phyloP scores from a whole-genome alignment of 768 basidiomycete genomes.

The Pilatotrama ljubarskyi region DNA sequence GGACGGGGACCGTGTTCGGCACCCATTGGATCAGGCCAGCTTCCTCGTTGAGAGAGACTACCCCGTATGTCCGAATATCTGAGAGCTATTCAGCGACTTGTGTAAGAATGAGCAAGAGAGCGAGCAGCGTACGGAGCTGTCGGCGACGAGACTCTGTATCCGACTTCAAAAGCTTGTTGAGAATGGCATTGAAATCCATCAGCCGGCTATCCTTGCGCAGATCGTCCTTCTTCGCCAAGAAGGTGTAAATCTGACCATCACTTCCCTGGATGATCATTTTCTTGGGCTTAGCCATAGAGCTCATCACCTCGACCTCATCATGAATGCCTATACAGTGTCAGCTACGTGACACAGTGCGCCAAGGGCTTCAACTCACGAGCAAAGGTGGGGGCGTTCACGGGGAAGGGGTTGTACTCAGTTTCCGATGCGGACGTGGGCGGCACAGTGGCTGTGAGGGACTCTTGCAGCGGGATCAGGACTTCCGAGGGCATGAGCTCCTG shows the following conservation, averaged over 20 bases:
- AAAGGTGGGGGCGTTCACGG: slow-evolving; percentile 73
- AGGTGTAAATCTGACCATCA: slow-evolving; percentile 83
- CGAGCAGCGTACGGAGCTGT: slow-evolving; percentile 70
- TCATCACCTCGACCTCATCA: slow-evolving; percentile 90
- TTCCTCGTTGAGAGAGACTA: slow-evolving; percentile 96
- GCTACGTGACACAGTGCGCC: neutral
- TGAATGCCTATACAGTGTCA: slow-evolving; percentile 53
- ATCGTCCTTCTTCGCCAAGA: slow-evolving; percentile 97
- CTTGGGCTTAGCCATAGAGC: slow-evolving; percentile 85
- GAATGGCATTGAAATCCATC: slow-evolving; percentile 98
- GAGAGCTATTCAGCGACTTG: neutral
- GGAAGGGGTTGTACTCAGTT: slow-evolving; percentile 79
- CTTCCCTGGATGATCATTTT: slow-evolving; percentile 85
- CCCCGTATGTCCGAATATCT: slow-evolving; percentile 98
- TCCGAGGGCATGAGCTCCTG: slow-evolving; percentile 56
- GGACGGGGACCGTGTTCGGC: slow-evolving; percentile 83
- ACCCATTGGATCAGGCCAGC: slow-evolving; percentile 99
- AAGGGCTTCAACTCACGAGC: slow-evolving; percentile 47
- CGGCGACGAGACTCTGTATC: slow-evolving; percentile 91
- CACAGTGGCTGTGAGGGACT: slow-evolving; percentile 86
- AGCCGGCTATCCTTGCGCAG: slow-evolving; percentile 94
- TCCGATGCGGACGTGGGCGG: slow-evolving; percentile 69
- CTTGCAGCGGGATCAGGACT: slow-evolving; percentile 89
- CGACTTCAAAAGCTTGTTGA: slow-evolving; percentile 93
- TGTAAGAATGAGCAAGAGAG: neutral